phyloP scores from a whole-genome alignment of 2,329 filamentous ascomycete genomes.

The Alternaria metachromatica region DNA sequence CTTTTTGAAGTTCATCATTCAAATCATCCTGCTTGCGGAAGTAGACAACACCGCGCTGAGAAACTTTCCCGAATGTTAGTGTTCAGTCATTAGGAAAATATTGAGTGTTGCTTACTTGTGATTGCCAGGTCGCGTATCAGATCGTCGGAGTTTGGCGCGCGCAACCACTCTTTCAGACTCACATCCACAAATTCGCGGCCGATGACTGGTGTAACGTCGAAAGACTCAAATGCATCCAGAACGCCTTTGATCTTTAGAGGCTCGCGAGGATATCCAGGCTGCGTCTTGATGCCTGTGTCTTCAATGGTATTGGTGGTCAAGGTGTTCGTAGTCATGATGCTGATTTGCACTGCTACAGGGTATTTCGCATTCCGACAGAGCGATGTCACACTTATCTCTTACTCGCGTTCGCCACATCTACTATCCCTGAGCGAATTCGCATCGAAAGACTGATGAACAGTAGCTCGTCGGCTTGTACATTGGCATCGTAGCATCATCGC shows the following conservation, averaged over 20 bases:
- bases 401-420: neutral
- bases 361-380: neutral
- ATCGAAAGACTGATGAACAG: neutral
- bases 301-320: neutral
- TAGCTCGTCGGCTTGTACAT: neutral
- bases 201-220: slow-evolving; percentile 68
- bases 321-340: slow-evolving; percentile 10
- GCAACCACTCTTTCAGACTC: slow-evolving; percentile 68
- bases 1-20: slow-evolving; percentile 61
- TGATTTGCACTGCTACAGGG: neutral
- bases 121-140: slow-evolving; percentile 68
- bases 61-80: slow-evolving; percentile 44
- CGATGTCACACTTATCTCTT: neutral
- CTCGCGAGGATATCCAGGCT: slow-evolving; percentile 8
- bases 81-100: neutral
- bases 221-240: slow-evolving; percentile 60
- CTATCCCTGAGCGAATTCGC: neutral
- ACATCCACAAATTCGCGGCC: slow-evolving; percentile 65
- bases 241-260: slow-evolving; percentile 55
- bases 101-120: slow-evolving; percentile 29
- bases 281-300: neutral
- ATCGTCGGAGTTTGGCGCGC: slow-evolving; percentile 68
- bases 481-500: neutral
- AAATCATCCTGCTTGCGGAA: slow-evolving; percentile 61
- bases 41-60: slow-evolving; percentile 62